Conservation (phyloP, 352 stramenopile species). For the Globisporangium apiculatum region DNA sequence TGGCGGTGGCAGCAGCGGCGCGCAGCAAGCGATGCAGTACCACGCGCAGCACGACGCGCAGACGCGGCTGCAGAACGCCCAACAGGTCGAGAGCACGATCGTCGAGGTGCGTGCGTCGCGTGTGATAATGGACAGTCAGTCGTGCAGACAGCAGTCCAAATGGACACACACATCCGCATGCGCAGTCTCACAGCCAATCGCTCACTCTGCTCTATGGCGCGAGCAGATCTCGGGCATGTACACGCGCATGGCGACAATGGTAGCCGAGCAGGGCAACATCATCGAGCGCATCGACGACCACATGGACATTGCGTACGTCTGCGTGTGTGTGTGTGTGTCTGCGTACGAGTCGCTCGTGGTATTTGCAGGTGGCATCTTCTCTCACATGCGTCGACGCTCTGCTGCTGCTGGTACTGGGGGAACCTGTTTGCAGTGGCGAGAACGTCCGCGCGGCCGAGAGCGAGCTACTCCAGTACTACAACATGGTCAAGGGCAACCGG, state of each 20-base stretch:
- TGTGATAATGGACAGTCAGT: neutral
- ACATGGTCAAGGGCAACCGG: conserved; percentile 74
- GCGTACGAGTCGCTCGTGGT: too few species aligned
- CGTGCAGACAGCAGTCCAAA: too few species aligned
- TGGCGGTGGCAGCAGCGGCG: conserved; percentile 17
- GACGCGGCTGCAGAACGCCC: conserved; percentile 64
- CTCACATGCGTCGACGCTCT: too few species aligned
- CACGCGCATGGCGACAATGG: conserved; percentile 79
- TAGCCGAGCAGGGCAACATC: conserved; percentile 73
- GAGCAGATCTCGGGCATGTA: conserved; percentile 81
- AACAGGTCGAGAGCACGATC: conserved; percentile 79
- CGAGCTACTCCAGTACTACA: conserved; percentile 80
- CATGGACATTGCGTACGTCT: conserved; percentile 80
- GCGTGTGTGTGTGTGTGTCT: neutral
- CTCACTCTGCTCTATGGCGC: neutral
- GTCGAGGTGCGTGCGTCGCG: conserved; percentile 43
- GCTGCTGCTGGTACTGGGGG: too few species aligned
- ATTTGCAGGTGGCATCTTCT: too few species aligned
- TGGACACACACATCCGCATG: too few species aligned
- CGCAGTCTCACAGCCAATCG: neutral
- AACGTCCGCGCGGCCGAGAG: conserved; percentile 70
- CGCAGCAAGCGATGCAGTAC: conserved; percentile 57
- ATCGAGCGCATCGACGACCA: conserved; percentile 81
- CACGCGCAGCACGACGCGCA: conserved; percentile 62
- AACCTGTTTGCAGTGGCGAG: conserved; percentile 31